Conservation (phyloP, 768 basidiomycete species). For the Lactarius quietus region DNA sequence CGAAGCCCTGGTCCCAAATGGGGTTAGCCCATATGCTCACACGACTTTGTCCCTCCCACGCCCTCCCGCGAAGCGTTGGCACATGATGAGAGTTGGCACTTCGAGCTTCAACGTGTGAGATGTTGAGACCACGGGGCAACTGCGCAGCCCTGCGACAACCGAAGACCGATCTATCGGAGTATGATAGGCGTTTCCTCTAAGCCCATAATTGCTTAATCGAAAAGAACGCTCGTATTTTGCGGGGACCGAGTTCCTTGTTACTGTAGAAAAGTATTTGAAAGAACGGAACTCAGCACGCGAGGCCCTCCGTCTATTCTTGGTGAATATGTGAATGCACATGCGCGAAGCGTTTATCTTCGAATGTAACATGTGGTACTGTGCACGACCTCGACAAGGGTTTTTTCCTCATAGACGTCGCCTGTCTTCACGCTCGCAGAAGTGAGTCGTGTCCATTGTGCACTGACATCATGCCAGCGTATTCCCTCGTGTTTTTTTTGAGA, state of each 20-base stretch:
- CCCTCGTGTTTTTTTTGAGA: neutral
- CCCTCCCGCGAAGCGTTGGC: neutral
- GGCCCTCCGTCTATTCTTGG: neutral
- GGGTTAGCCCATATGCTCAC: neutral
- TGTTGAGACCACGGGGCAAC: neutral
- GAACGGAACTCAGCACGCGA: neutral
- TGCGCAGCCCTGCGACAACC: neutral
- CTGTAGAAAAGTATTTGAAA: too few relatives aligned
- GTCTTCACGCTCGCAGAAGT: neutral
- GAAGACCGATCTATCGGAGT: neutral
- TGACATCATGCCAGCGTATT: neutral
- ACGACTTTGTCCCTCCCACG: constrained; percentile 2
- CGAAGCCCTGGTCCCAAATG: neutral
- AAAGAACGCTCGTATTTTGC: neutral
- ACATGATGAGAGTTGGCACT: neutral
- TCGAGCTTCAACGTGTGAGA: neutral
- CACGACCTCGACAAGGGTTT: neutral
- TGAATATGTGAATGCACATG: neutral
- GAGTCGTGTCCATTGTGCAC: neutral
- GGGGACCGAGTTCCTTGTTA: neutral
- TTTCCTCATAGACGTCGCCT: neutral
- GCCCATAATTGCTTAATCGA: neutral
- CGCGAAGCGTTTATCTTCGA: neutral
- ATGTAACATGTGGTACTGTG: neutral
- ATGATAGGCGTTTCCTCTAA: neutral